Percentiles rank a stretch among this genome's conserved stretches.
Conservation (phyloP, 768 basidiomycete species). For the Mycena vitilis region DNA sequence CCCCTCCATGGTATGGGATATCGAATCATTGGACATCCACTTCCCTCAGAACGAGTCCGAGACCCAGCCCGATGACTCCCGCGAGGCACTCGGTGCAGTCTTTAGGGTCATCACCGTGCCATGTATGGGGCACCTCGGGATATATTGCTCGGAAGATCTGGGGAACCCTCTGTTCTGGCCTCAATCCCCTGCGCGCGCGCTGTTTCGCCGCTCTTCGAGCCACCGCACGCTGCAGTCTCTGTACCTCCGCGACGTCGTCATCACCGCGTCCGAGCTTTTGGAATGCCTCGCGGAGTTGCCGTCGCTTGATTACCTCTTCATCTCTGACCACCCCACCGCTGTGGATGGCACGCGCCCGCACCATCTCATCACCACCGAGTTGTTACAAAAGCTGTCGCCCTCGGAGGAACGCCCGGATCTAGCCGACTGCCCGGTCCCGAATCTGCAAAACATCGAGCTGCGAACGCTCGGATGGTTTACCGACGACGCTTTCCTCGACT, state of each 20-base stretch:
- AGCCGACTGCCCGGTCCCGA: neutral
- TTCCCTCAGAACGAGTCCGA: neutral
- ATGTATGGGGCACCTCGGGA: neutral
- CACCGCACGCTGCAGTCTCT: neutral
- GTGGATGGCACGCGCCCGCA: neutral
- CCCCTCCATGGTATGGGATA: neutral
- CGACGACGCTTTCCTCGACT: neutral
- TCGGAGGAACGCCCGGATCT: neutral
- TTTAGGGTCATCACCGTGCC: conserved; percentile 7
- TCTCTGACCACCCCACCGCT: neutral
- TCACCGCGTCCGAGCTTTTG: conserved; percentile 5
- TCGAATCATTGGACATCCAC: neutral
- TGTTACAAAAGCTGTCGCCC: neutral
- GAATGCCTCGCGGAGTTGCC: conserved; percentile 3
- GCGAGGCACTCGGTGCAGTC: neutral
- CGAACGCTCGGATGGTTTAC: neutral
- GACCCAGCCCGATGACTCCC: too few relatives aligned
- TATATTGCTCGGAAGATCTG: neutral
- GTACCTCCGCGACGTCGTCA: neutral
- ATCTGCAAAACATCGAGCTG: neutral
- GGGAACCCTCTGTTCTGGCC: neutral
- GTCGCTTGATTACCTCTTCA: conserved; percentile 1
- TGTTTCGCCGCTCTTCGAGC: neutral
- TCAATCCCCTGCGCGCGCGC: neutral
- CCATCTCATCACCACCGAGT: conserved; percentile 8